These are phyloP conservation scores for Gynandropsis gynandra DNA, from an alignment of 345 rosid species.

Conservation along the genomic window DNA sequence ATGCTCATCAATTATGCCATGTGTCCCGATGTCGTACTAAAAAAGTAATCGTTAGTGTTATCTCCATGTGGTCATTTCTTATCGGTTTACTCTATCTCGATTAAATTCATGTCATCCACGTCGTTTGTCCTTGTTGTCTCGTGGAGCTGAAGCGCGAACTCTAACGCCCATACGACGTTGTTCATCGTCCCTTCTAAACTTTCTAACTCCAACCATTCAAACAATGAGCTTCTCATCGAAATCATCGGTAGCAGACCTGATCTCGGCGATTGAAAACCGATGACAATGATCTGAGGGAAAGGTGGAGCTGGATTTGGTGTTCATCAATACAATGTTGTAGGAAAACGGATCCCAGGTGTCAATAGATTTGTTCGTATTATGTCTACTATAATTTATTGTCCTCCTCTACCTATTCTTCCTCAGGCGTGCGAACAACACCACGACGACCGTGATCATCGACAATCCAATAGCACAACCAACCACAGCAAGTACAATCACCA, in stretches of 20 bases:
- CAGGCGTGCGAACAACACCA: background rate
- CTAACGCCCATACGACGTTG: conserved; percentile 33
- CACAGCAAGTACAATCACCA: background rate
- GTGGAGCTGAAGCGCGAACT: conserved; percentile 32
- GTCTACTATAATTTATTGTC: background rate
- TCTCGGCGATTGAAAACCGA: conserved; percentile 27
- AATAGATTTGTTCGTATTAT: conserved; percentile 35
- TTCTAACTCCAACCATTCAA: conserved; percentile 35
- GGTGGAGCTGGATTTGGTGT: conserved; percentile 23
- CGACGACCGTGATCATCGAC: background rate
- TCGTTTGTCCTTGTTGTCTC: conserved; percentile 6
- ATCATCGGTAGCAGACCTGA: conserved; percentile 32
- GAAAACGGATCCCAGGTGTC: conserved; percentile 11
- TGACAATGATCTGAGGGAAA: conserved; percentile 28
- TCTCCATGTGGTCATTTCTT: conserved; percentile 1
- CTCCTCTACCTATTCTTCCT: conserved; percentile 1
- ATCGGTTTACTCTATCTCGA: too few relatives aligned
- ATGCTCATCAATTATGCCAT: conserved; percentile 2
- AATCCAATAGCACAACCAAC: conserved; percentile 14
- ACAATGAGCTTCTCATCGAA: conserved; percentile 29
- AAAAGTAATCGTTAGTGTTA: conserved; percentile 12
- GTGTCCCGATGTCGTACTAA: conserved; percentile 15
- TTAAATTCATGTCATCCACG: background rate
- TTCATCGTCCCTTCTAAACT: conserved; percentile 42
- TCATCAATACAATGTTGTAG: background rate